Conservation (phyloP, 2,329 filamentous ascomycete genomes). For the Dactylellina drechsleri region DNA sequence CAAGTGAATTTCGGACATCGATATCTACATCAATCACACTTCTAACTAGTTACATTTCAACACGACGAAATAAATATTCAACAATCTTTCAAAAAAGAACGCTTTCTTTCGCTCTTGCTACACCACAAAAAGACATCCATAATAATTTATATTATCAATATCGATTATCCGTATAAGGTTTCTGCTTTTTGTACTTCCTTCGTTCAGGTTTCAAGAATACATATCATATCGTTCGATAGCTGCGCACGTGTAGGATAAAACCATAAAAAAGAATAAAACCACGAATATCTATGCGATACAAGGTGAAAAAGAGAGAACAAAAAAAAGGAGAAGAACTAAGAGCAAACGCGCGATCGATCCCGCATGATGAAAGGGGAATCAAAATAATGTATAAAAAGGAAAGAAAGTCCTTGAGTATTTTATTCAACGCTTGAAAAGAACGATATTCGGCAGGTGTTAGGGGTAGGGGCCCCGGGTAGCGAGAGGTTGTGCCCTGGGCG, state of each 20-base stretch:
- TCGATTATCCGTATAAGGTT: not conserved
- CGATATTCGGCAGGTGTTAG: not conserved
- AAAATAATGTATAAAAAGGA: not conserved
- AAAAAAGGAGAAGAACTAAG: not conserved
- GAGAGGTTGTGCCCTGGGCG: too few species aligned
- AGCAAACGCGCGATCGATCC: not conserved
- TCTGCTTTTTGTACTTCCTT: not conserved
- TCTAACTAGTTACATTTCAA: too few species aligned
- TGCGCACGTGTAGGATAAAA: too few species aligned
- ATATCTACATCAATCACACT: too few species aligned
- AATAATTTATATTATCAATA: too few species aligned
- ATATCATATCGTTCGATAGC: too few species aligned
- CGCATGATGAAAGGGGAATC: not conserved
- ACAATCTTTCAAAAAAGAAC: too few species aligned
- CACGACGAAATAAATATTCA: too few species aligned
- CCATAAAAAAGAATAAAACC: not conserved
- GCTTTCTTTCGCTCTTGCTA: too few species aligned
- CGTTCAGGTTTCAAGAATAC: too few species aligned
- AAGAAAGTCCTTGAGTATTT: not conserved
- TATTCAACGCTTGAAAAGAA: not conserved
- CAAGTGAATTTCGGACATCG: too few species aligned
- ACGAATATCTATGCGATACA: conserved; percentile 5
- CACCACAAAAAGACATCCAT: too few species aligned
- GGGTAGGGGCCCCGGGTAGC: not conserved
- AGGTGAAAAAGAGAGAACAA: not conserved